Evolutionary conservation across 2,329 filamentous ascomycete genomes (phyloP).

Genomic region (Arthroderma sp.): DNA sequence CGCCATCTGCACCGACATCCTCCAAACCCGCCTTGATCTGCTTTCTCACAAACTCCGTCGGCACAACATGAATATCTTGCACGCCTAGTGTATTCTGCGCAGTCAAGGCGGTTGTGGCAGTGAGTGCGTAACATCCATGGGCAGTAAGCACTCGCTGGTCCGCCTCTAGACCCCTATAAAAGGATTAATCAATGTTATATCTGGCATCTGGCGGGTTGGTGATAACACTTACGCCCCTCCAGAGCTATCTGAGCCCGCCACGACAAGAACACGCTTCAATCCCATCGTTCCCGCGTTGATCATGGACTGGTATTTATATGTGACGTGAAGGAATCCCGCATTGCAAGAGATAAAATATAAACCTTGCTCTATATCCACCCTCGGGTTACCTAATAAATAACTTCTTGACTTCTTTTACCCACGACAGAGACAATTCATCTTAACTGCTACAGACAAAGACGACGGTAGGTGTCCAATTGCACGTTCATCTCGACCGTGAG

Average conservation of each 20-base stretch:
- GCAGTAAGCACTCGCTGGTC: slow-evolving; percentile 90
- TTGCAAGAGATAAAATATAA: neutral
- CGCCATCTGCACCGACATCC: slow-evolving; percentile 76
- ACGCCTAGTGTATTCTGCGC: slow-evolving; percentile 88
- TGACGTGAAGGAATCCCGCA: neutral
- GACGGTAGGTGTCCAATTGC: too few relatives aligned
- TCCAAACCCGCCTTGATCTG: slow-evolving; percentile 75
- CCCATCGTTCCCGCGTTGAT: slow-evolving; percentile 19
- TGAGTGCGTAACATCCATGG: slow-evolving; percentile 92
- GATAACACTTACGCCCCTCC: slow-evolving; percentile 62
- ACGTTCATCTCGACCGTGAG: too few relatives aligned
- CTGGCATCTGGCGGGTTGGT: slow-evolving; percentile 4
- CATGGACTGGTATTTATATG: neutral
- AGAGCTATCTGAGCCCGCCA: slow-evolving; percentile 82
- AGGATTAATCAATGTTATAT: slow-evolving; percentile 4
- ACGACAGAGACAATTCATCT: too few relatives aligned
- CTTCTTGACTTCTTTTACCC: too few relatives aligned
- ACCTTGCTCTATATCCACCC: too few relatives aligned
- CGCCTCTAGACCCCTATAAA: slow-evolving; percentile 70
- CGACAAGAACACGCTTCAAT: slow-evolving; percentile 54
- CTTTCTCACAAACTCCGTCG: slow-evolving; percentile 64
- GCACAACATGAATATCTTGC: slow-evolving; percentile 65
- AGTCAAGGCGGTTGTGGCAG: slow-evolving; percentile 88
- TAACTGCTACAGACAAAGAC: too few relatives aligned
- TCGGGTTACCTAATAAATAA: too few relatives aligned